Base-by-base conservation (phyloP, 768 basidiomycete species). In the Mycena latifolia region DNA sequence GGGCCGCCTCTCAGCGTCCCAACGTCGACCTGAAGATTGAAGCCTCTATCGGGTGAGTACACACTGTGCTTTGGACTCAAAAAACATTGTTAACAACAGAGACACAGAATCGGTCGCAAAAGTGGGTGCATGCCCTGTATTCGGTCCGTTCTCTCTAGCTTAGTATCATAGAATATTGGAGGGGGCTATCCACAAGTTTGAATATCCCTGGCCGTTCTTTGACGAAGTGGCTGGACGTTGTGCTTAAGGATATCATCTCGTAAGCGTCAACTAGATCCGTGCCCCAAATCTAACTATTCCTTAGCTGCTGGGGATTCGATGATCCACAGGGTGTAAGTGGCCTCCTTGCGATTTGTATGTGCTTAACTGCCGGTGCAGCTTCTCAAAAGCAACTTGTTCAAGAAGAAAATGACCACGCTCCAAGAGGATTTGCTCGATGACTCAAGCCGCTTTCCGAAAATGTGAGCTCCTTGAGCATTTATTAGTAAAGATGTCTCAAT, bases 271-370 rank as follows among this genome's bases (percentile, higher is more conserved):
- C 39, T 41, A 15, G 6, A 14, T 48, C 14, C 54, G 5, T 5
- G 37, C 41, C 15, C 17, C 24, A n/a, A 2, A 15, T 28, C 35
- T 24, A 17, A 55, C 24, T 20, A 11, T 43, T 39, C 37, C 27
- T 55, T 25, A 55, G 54, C 41, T 55, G 54, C 12, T 55, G 54
- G 54, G 54, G 54, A 17, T 55, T 55, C n/a, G n/a, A n/a, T 37
- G 54, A 55, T 25, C 54, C 54, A 2, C 37, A 55, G 25, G 37
- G 39, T 41, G 54, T 55, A 41, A 55, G 54, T 17, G n/a, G n/a
- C n/a, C n/a, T 12, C 54, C 24, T 4, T 5, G 15, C 11, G 9
- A 39, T 27, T 39, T 39, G 2, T 20, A 17, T 20, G 9, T 17
- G 1, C 20, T 18, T 20, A 25, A 15, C 24, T 37, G 22, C 37